Evolutionary conservation across 2,329 filamentous ascomycete species (phyloP).

Genomic region (Fusarium sublunatum): DNA sequence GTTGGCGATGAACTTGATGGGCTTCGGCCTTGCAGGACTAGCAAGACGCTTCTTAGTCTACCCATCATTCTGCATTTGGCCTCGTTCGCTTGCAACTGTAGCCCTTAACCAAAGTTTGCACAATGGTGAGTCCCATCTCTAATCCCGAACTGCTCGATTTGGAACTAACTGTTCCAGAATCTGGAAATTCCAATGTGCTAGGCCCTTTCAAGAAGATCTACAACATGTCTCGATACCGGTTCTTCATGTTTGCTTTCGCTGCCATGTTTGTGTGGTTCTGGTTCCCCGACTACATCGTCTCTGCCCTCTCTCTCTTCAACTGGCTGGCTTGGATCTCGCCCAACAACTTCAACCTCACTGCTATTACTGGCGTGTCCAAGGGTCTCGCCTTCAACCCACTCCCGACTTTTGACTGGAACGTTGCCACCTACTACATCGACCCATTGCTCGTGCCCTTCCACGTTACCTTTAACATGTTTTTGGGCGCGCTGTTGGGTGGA

Average conservation of each 20-base stretch:
- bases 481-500: constrained; percentile 51
- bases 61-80: constrained; percentile 50
- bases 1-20: constrained; percentile 55
- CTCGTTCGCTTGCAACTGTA: constrained; percentile 50
- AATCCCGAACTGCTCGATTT: rapidly evolving
- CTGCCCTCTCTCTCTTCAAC: constrained; percentile 55
- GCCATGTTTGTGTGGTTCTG: constrained; percentile 43
- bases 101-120: constrained; percentile 40
- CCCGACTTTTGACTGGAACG: constrained; percentile 63
- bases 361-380: constrained; percentile 56
- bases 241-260: constrained; percentile 33
- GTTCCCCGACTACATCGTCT: constrained; percentile 39
- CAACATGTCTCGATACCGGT: constrained; percentile 37
- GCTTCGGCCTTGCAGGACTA: constrained; percentile 65
- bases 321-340: constrained; percentile 68
- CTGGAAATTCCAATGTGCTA: constrained; percentile 17
- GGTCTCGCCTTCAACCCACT: constrained; percentile 62
- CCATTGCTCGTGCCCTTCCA: constrained; percentile 54
- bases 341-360: constrained; percentile 54
- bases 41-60: constrained; percentile 63
- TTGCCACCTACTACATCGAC: constrained; percentile 36
- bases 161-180: background rate
- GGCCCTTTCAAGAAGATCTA: constrained; percentile 37
- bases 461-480: constrained; percentile 51
- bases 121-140: constrained; percentile 8